A percentile compares a stretch with the other conserved stretches of the same genome.
Conservation (phyloP, 495 filamentous ascomycete species). For the Apodospora peruviana region DNA sequence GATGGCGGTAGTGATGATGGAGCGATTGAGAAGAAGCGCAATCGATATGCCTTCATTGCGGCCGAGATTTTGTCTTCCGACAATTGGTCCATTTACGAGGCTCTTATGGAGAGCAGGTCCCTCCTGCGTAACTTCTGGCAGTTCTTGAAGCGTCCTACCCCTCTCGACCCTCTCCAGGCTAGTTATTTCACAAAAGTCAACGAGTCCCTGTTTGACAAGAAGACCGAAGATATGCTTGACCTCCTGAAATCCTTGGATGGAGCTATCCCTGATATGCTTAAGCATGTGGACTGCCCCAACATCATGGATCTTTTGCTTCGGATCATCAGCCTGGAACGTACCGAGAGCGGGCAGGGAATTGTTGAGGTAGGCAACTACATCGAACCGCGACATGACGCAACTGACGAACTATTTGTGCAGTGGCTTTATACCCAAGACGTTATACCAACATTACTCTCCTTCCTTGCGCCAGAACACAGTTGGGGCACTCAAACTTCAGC, state of each 20-base stretch:
- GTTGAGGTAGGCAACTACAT: constrained; percentile 62
- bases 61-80: constrained; percentile 93
- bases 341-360: constrained; percentile 83
- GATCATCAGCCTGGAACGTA: constrained; percentile 94
- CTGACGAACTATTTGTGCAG: constrained; percentile 37
- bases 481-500: constrained; percentile 92
- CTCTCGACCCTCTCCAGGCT: constrained; percentile 86
- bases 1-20: constrained; percentile 47
- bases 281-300: constrained; percentile 96
- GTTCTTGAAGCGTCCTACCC: constrained; percentile 72
- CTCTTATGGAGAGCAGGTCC: constrained; percentile 76
- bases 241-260: constrained; percentile 78
- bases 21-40: constrained; percentile 75
- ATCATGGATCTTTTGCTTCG: constrained; percentile 97
- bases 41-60: constrained; percentile 86
- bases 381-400: constrained; percentile 7
- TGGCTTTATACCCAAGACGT: constrained; percentile 90
- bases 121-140: constrained; percentile 83
- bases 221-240: constrained; percentile 92
- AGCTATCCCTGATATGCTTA: constrained; percentile 76
- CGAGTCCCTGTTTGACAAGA: constrained; percentile 91
- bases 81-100: constrained; percentile 91
- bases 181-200: constrained; percentile 99
- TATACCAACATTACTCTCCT: constrained; percentile 84
- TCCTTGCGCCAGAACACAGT: constrained; percentile 73